A percentile compares a stretch with the other conserved stretches of the same genome.
phyloP scores from a whole-genome alignment of 306 rosid species.

The Psophocarpus tetragonolobus region DNA sequence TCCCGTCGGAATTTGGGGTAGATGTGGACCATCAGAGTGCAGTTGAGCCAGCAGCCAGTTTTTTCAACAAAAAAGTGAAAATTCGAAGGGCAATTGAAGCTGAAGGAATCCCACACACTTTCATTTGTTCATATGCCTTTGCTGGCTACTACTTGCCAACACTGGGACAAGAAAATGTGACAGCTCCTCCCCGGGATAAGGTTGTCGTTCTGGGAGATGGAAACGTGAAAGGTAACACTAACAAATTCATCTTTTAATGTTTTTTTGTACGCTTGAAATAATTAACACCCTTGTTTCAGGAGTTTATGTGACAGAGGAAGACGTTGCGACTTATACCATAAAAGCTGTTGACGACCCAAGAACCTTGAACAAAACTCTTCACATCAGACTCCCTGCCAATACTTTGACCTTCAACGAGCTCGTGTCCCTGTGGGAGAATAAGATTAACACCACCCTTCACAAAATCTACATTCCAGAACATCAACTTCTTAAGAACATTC shows the following conservation, averaged over 20 bases:
- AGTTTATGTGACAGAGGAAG: slow-evolving; percentile 36
- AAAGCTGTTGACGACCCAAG: slow-evolving; percentile 49
- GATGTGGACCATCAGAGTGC: slow-evolving; percentile 43
- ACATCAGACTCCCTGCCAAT: slow-evolving; percentile 36
- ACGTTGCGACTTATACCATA: slow-evolving; percentile 38
- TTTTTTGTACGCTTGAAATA: too few species aligned
- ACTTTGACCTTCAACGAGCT: slow-evolving; percentile 41
- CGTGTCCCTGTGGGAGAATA: slow-evolving; percentile 50
- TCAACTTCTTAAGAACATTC: slow-evolving; percentile 44
- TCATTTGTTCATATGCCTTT: slow-evolving; percentile 7
- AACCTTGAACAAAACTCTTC: slow-evolving; percentile 47
- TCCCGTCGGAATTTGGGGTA: slow-evolving; percentile 47
- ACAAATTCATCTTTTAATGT: neutral
- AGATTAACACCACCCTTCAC: slow-evolving; percentile 38
- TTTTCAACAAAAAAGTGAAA: neutral
- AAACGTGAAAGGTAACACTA: slow-evolving; percentile 39
- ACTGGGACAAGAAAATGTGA: slow-evolving; percentile 34
- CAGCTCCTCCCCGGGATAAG: slow-evolving; percentile 42
- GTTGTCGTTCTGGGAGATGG: slow-evolving; percentile 52
- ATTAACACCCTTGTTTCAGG: slow-evolving; percentile 32
- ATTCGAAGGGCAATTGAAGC: slow-evolving; percentile 36
- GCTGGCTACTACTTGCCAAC: slow-evolving; percentile 32
- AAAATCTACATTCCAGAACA: slow-evolving; percentile 39
- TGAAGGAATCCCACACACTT: slow-evolving; percentile 41
- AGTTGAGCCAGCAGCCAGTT: slow-evolving; percentile 22